A percentile compares a stretch with the other conserved stretches of the same genome.
Evolutionary conservation across 164 flowering plant genomes (phyloP).

Genomic region (Taxillus chinensis): DNA sequence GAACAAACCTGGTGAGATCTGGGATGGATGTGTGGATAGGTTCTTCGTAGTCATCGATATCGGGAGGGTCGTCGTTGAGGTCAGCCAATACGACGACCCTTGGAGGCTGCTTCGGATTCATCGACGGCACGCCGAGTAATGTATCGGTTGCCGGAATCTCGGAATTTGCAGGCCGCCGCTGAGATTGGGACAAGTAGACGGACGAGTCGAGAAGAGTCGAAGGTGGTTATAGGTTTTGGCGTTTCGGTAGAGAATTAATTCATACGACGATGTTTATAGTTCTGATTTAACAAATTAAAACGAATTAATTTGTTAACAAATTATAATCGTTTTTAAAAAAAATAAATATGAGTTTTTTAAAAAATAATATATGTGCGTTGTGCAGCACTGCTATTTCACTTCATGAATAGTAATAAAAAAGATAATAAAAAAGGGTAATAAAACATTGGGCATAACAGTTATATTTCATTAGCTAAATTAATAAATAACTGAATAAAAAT

Average conservation of each 20-base stretch:
- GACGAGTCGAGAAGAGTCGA: background rate
- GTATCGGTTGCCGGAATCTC: conserved; percentile 11
- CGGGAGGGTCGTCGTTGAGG: conserved; percentile 69
- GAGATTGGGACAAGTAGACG: background rate
- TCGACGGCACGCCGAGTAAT: conserved; percentile 13
- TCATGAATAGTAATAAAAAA: too few species aligned
- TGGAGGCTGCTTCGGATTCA: conserved; percentile 7
- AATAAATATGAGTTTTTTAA: too few species aligned
- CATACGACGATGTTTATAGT: background rate
- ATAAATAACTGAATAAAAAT: too few species aligned
- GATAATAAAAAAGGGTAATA: too few species aligned
- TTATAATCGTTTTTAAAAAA: too few species aligned
- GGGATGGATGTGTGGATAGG: conserved; percentile 14
- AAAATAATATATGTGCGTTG: too few species aligned
- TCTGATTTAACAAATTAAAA: too few species aligned
- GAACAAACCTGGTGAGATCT: conserved; percentile 18
- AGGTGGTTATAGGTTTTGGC: too few species aligned
- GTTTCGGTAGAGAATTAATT: background rate
- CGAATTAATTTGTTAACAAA: too few species aligned
- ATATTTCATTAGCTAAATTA: too few species aligned
- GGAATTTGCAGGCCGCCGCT: conserved; percentile 6
- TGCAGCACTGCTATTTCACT: too few species aligned
- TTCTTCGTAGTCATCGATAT: conserved; percentile 31
- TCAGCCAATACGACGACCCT: conserved; percentile 51
- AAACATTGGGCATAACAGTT: too few species aligned